Evolutionary conservation across 345 rosid species (phyloP).

Genomic region (Rhodamnia rubescens): DNA sequence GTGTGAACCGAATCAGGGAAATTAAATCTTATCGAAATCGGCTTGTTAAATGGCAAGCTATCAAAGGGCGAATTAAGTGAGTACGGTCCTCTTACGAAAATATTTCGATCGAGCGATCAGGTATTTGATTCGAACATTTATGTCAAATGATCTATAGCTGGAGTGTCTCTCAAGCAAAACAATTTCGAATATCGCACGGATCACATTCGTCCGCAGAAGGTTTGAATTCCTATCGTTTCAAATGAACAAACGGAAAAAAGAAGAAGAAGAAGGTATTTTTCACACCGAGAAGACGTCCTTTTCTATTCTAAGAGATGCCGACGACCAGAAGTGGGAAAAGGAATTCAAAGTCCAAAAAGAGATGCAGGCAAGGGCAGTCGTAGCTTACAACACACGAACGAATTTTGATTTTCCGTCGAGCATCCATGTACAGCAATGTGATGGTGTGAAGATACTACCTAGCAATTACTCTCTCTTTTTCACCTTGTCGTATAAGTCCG

Average conservation of each 20-base stretch:
- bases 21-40: background rate
- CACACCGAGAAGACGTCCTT: background rate
- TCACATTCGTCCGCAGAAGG: background rate
- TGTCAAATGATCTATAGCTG: background rate
- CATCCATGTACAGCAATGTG: background rate
- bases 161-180: background rate
- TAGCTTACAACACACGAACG: background rate
- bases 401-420: background rate
- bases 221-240: background rate
- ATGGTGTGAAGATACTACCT: too few relatives aligned
- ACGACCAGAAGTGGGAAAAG: background rate
- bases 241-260: background rate
- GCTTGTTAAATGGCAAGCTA: too few relatives aligned
- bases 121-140: background rate
- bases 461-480: too few relatives aligned
- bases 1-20: too few relatives aligned
- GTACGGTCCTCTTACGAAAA: background rate
- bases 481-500: too few relatives aligned
- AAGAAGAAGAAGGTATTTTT: background rate
- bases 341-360: background rate
- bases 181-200: background rate
- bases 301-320: background rate
- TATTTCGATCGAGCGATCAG: background rate
- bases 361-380: background rate
- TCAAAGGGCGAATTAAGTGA: too few relatives aligned